These are phyloP conservation scores for Solanum dulcamara DNA, from an alignment of 257 asterid species.

Conservation along the genomic window DNA sequence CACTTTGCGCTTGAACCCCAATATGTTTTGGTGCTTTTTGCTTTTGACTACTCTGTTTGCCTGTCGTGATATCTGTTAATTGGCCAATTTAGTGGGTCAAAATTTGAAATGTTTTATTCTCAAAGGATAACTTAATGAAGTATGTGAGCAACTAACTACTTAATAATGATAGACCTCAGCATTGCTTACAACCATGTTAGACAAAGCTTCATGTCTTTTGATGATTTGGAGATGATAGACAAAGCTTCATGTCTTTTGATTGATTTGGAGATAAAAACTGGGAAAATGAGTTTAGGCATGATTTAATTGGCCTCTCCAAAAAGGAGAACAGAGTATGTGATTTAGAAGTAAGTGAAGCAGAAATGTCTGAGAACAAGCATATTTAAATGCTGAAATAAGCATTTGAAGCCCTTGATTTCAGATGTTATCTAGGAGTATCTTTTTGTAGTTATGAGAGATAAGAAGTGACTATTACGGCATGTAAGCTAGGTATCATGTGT, in stretches of 20 bases:
- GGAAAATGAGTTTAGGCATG: not conserved
- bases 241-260: not conserved
- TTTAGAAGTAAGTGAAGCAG: not conserved
- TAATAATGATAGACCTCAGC: not conserved
- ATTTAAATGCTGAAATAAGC: not conserved
- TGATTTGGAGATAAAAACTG: not conserved
- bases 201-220: not conserved
- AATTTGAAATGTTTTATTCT: not conserved
- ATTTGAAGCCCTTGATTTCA: not conserved
- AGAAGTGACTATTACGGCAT: not conserved
- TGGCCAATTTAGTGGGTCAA: not conserved
- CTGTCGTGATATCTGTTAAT: not conserved
- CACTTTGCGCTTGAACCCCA: not conserved
- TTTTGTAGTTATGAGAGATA: not conserved
- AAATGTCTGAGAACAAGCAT: not conserved
- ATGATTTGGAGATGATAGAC: not conserved
- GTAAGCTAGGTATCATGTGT: not conserved
- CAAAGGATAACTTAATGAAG: not conserved
- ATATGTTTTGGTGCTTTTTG: not conserved
- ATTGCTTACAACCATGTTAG: not conserved
- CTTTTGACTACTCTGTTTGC: not conserved
- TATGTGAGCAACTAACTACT: not conserved
- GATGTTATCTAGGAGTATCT: not conserved
- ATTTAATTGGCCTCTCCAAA: not conserved
- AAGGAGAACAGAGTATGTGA: not conserved